Conservation (phyloP, 176 grass and related monocot species). For the Otatea glauca region DNA sequence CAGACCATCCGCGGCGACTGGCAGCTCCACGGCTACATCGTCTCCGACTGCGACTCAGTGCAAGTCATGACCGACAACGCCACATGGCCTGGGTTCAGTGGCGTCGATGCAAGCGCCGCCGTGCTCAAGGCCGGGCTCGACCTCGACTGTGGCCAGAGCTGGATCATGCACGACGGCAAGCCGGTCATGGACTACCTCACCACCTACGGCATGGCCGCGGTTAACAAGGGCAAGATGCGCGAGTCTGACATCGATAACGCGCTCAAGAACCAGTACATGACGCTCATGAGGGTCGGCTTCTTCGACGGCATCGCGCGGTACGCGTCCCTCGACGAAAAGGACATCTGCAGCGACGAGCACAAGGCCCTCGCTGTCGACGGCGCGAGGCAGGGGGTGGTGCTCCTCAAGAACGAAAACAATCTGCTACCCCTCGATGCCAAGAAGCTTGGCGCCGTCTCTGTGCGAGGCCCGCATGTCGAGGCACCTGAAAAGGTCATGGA, state of each 20-base stretch:
- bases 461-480: constrained; percentile 45
- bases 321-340: constrained; percentile 32
- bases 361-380: constrained; percentile 49
- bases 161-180: constrained; percentile 23
- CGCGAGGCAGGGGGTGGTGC: constrained; percentile 60
- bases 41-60: constrained; percentile 66
- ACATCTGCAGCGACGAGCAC: constrained; percentile 48
- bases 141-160: constrained; percentile 55
- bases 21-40: constrained; percentile 64
- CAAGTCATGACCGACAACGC: constrained; percentile 40
- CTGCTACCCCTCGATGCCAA: constrained; percentile 38
- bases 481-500: constrained; percentile 48
- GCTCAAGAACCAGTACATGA: constrained; percentile 58
- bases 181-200: constrained; percentile 40
- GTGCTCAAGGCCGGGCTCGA: constrained; percentile 44
- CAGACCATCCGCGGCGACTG: constrained; percentile 49
- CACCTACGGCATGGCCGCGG: constrained; percentile 40
- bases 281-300: constrained; percentile 66
- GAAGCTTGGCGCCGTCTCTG: constrained; percentile 6
- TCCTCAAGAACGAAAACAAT: constrained; percentile 55
- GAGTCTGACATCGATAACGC: constrained; percentile 73
- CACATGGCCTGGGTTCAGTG: constrained; percentile 44
- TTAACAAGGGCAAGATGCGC: constrained; percentile 45
- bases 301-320: constrained; percentile 57
- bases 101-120: constrained; percentile 46